Evolutionary conservation across 2,329 filamentous ascomycete species (phyloP).

Genomic region (Alternaria rosae): DNA sequence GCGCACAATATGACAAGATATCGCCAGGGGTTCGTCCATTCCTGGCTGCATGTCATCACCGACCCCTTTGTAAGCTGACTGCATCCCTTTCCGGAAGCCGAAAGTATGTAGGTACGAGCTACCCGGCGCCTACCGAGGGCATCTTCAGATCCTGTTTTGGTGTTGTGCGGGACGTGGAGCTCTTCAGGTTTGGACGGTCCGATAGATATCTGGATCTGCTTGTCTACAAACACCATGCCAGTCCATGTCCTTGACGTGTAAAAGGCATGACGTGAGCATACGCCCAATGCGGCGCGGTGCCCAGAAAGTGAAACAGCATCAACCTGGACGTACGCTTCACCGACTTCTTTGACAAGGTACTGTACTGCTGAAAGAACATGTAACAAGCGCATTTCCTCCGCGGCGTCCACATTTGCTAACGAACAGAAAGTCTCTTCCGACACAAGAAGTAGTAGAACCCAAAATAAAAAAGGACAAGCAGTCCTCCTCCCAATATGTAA

Average conservation of each 20-base stretch:
- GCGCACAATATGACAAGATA: background rate
- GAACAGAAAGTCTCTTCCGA: background rate
- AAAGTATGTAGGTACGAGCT: background rate
- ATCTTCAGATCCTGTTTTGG: conserved; percentile 52
- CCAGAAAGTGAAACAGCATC: background rate
- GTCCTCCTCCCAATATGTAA: too few relatives aligned
- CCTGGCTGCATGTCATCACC: background rate
- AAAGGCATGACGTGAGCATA: background rate
- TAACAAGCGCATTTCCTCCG: background rate
- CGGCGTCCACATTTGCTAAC: background rate
- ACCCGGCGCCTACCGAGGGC: background rate
- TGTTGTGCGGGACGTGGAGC: background rate
- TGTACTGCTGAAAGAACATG: background rate
- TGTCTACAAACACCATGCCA: background rate
- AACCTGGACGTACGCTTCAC: background rate
- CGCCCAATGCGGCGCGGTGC: background rate
- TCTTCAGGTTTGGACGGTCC: background rate
- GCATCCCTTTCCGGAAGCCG: background rate
- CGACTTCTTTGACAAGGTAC: background rate
- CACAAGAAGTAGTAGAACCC: background rate
- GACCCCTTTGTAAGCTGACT: background rate
- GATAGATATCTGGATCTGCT: background rate
- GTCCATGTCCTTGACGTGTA: background rate
- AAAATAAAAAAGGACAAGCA: background rate
- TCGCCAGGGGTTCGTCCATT: background rate